phyloP scores from a whole-genome alignment of 2,329 filamentous ascomycete species.

The Nemania bipapillata region DNA sequence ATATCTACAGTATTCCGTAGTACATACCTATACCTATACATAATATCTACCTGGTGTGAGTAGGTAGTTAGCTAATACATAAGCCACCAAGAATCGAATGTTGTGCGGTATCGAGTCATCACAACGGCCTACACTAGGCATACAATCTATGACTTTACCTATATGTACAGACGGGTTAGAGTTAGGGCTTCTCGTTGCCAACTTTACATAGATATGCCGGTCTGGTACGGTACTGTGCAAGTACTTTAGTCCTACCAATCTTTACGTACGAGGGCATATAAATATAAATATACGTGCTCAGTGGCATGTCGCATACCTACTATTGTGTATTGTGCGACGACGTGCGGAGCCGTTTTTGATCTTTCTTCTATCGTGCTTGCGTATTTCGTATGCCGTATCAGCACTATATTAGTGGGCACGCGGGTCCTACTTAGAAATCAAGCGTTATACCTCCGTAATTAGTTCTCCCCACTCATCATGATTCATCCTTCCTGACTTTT shows the following conservation, averaged over 20 bases:
- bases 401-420: slow-evolving; percentile 13
- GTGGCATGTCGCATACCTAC: neutral
- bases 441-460: neutral
- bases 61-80: slow-evolving; percentile 24
- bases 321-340: slow-evolving; percentile 8
- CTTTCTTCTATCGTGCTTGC: neutral
- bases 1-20: slow-evolving; percentile 19
- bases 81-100: slow-evolving; percentile 24
- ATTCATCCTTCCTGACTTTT: neutral
- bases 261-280: neutral
- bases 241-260: neutral
- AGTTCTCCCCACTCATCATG: neutral
- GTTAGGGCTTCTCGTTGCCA: neutral
- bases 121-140: too few species aligned
- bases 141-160: neutral
- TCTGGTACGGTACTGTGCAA: neutral
- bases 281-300: neutral
- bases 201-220: neutral
- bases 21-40: too few species aligned
- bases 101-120: slow-evolving; percentile 10
- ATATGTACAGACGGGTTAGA: neutral
- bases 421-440: neutral
- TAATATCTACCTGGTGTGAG: too few species aligned
- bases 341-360: neutral
- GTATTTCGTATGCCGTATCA: slow-evolving; percentile 13